Conservation (phyloP, 441 rosid species). For the Syzygium malaccense region DNA sequence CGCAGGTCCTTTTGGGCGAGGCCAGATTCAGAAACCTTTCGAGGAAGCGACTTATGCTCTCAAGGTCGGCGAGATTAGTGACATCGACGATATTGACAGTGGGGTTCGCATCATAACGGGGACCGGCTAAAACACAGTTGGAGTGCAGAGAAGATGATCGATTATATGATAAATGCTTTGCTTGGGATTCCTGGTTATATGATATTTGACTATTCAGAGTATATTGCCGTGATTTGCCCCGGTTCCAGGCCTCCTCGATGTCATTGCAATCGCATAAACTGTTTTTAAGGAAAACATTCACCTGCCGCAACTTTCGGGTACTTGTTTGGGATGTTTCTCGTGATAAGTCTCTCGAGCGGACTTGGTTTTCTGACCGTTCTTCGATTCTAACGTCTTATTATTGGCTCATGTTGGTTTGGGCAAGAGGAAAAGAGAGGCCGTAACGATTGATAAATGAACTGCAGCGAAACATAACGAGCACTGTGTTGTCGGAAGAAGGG, state of each 20-base stretch:
- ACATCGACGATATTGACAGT: slow-evolving; percentile 83
- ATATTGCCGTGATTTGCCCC: background rate
- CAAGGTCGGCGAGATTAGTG: slow-evolving; percentile 83
- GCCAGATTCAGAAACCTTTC: slow-evolving; percentile 98
- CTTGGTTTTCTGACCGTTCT: background rate
- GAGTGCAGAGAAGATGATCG: background rate
- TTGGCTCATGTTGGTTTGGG: background rate
- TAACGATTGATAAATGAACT: background rate
- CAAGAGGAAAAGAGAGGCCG: background rate
- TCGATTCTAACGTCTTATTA: background rate
- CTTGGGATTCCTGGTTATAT: background rate
- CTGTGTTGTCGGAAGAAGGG: background rate
- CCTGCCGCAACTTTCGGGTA: background rate
- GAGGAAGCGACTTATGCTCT: slow-evolving; percentile 76
- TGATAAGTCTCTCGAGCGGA: background rate
- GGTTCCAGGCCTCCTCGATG: background rate
- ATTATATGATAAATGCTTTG: background rate
- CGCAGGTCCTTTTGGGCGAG: slow-evolving; percentile 79
- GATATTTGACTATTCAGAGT: background rate
- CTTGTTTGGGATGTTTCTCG: background rate
- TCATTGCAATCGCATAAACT: background rate
- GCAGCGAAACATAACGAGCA: background rate
- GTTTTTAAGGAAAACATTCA: background rate
- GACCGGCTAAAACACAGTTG: slow-evolving; percentile 42
- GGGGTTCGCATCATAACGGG: slow-evolving; percentile 91